Base-by-base conservation (phyloP, 352 stramenopile species). In the Peronospora farinosa region DNA sequence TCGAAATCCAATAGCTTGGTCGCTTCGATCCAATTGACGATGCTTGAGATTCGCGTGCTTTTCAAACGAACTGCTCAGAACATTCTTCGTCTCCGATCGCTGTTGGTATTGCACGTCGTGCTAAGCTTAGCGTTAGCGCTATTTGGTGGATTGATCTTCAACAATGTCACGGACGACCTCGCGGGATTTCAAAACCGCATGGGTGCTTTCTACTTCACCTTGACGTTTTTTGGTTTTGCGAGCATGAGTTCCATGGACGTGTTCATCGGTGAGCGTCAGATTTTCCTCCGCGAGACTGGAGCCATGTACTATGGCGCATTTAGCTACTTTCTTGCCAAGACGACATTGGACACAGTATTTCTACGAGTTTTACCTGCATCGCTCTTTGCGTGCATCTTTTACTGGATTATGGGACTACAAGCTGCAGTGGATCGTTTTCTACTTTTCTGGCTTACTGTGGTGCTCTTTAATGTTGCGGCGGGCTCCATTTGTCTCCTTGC, bases 151-250 rank as follows among this genome's bases (percentile, higher is more conserved):
- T 32, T 88, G 5, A 88, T 90, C 55, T 92, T 92, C 57, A 84
- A 85, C 45, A 65, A 88, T 47, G 78, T 92, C 32, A 77, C 79
- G n/a, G 79, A 87, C 39, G 77, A 92, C 38, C 70, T 92, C 16
- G 81, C 81, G n/a, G 81, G 81, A 2, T 92, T 92, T 51, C 81
- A 90, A 50, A 92, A 92, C 52, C 78, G 81, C 49, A 90, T 74
- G 42, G 81, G 78, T 19, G 78, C 81, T 16, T 92, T 92, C 46
- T 88, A 84, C 67, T 92, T 92, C 40, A 84, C 86, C 35, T 56
- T 92, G 47, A 92, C 78, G 12, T 90, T 92, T 40, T 92, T 92
- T 42, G 81, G 77, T 13, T 92, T 92, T 53, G 72, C 77, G 0
- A 89, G 74, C 45, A 74, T 92, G 64, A 90, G 81, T 49, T 90